Evolutionary conservation across 2,329 filamentous ascomycete genomes (phyloP).

Genomic region (Fusarium sp.): DNA sequence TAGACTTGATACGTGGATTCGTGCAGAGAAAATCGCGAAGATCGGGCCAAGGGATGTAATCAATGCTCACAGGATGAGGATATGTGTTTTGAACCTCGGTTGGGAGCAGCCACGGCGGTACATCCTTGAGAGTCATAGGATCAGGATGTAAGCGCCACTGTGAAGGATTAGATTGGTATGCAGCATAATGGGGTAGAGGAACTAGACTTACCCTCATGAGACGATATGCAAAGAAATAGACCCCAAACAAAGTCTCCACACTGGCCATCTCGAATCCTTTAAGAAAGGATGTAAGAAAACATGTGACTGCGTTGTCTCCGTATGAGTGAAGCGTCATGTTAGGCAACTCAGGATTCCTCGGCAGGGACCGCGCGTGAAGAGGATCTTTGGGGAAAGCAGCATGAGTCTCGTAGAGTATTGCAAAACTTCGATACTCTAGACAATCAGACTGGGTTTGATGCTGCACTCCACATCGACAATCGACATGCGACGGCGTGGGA

Average conservation of each 20-base stretch:
- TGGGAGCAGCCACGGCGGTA: slow-evolving; percentile 40
- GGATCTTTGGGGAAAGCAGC: slow-evolving; percentile 41
- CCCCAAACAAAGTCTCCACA: slow-evolving; percentile 44
- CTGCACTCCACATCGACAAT: slow-evolving; percentile 48
- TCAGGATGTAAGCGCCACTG: slow-evolving; percentile 47
- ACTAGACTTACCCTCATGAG: slow-evolving; percentile 43
- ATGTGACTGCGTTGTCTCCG: slow-evolving; percentile 41
- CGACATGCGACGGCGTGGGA: slow-evolving; percentile 31
- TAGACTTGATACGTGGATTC: slow-evolving; percentile 34
- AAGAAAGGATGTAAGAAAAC: slow-evolving; percentile 42
- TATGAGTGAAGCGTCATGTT: slow-evolving; percentile 45
- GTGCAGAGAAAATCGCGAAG: slow-evolving; percentile 43
- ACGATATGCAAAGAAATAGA: slow-evolving; percentile 46
- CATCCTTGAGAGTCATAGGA: slow-evolving; percentile 39
- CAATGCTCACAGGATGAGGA: slow-evolving; percentile 44
- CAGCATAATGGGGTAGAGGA: background rate
- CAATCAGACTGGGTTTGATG: slow-evolving; percentile 43
- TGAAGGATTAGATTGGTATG: slow-evolving; percentile 12
- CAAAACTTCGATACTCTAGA: slow-evolving; percentile 45
- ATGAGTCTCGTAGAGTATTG: slow-evolving; percentile 46
- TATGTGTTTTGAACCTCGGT: slow-evolving; percentile 43
- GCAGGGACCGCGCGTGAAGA: slow-evolving; percentile 36
- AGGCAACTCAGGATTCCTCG: slow-evolving; percentile 42
- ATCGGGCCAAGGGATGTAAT: slow-evolving; percentile 47
- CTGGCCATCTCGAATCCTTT: slow-evolving; percentile 43